These are phyloP conservation scores for Somion occarium DNA, from an alignment of 1,284 basidiomycete genomes.

Conservation along the genomic window DNA sequence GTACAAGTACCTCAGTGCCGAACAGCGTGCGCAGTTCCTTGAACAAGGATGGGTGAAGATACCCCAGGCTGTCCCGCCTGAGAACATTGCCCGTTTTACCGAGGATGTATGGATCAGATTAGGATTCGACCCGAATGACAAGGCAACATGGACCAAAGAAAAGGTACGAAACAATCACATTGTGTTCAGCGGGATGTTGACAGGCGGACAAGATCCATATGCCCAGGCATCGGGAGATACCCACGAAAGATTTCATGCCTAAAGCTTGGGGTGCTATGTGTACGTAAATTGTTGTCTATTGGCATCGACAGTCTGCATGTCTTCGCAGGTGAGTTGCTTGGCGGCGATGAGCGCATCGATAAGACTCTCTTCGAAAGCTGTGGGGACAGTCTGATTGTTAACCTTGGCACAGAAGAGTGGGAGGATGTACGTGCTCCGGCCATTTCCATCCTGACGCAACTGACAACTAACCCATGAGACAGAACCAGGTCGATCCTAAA, in stretches of 20 bases:
- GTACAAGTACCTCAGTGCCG: constrained; percentile 23
- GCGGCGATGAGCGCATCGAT: constrained; percentile 32
- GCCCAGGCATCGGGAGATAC: constrained; percentile 30
- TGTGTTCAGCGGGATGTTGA: not conserved
- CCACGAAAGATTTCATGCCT: constrained; percentile 29
- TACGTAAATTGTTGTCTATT: constrained; percentile 10
- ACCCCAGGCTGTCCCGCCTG: constrained; percentile 26
- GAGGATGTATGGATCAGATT: constrained; percentile 32
- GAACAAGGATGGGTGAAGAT: constrained; percentile 31
- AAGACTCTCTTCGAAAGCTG: constrained; percentile 27
- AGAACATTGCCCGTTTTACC: constrained; percentile 26
- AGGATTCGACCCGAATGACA: constrained; percentile 30
- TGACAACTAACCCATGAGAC: not conserved
- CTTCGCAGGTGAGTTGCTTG: constrained; percentile 27
- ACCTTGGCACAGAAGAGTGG: constrained; percentile 29
- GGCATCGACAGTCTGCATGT: not conserved
- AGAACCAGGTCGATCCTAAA: constrained; percentile 25
- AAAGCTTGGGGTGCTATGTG: constrained; percentile 33
- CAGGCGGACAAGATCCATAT: constrained; percentile 25
- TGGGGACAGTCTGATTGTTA: constrained; percentile 32
- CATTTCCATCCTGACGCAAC: not conserved
- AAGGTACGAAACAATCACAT: constrained; percentile 16
- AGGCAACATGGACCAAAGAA: constrained; percentile 29
- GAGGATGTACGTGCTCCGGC: constrained; percentile 17
- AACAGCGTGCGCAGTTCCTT: constrained; percentile 32